Conservation (phyloP, 1,284 basidiomycete species). For the Grifola frondosa region DNA sequence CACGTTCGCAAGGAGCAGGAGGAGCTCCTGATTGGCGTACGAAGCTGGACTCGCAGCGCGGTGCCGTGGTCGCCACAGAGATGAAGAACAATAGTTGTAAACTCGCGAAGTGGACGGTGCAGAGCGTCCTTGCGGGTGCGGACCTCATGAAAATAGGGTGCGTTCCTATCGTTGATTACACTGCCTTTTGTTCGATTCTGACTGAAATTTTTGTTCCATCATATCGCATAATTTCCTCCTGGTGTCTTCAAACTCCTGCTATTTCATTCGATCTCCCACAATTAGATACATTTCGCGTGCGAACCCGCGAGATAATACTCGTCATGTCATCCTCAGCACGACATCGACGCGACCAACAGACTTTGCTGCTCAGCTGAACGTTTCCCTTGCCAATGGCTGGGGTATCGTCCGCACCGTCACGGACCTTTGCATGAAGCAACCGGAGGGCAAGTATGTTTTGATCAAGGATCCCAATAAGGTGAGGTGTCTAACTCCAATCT, state of each 20-base stretch:
- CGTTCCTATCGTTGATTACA: conserved; percentile 27
- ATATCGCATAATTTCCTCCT: not conserved
- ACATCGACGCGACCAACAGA: conserved; percentile 94
- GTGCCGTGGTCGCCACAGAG: conserved; percentile 97
- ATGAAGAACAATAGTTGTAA: conserved; percentile 99
- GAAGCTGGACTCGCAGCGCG: conserved; percentile 94
- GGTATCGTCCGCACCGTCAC: conserved; percentile 95
- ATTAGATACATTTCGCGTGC: conserved; percentile 88
- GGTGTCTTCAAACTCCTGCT: not conserved
- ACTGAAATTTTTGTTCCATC: not conserved
- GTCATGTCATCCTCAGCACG: conserved; percentile 94
- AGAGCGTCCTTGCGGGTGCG: conserved; percentile 93
- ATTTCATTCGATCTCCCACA: not conserved
- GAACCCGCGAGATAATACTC: conserved; percentile 91
- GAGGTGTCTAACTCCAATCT: no score
- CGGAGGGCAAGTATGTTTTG: conserved; percentile 94
- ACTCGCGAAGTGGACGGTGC: conserved; percentile 96
- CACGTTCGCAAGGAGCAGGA: conserved; percentile 86
- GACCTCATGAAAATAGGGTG: conserved; percentile 98
- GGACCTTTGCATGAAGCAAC: conserved; percentile 91
- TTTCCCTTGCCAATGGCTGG: conserved; percentile 96
- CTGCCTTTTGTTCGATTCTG: not conserved
- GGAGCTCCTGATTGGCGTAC: conserved; percentile 97
- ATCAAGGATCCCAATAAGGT: conserved; percentile 98
- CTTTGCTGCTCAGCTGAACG: conserved; percentile 94